A percentile compares a stretch with the other conserved stretches of the same genome.
These are phyloP conservation scores for Fusarium hostae DNA, from an alignment of 2,329 filamentous ascomycete species.

Conservation along the genomic window DNA sequence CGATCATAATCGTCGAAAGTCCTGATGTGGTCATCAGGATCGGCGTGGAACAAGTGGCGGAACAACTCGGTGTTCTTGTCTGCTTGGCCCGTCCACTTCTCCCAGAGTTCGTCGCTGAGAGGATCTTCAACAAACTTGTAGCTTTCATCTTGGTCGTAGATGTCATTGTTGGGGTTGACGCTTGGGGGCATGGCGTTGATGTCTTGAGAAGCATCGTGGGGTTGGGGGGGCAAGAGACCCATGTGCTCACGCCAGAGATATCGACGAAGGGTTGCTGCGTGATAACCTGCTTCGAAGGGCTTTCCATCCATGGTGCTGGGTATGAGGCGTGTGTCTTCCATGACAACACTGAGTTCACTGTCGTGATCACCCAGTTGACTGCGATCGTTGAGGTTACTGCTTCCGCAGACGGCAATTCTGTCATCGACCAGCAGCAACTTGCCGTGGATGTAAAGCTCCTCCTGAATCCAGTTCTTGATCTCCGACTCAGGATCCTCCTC, in stretches of 20 bases:
- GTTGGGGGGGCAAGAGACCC: slow-evolving; percentile 80
- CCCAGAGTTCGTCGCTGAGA: slow-evolving; percentile 72
- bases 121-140: slow-evolving; percentile 78
- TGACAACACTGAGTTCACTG: slow-evolving; percentile 88
- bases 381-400: slow-evolving; percentile 91
- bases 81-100: slow-evolving; percentile 75
- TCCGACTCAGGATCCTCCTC: slow-evolving; percentile 77
- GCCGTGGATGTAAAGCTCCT: slow-evolving; percentile 94
- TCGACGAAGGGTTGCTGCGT: slow-evolving; percentile 82
- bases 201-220: slow-evolving; percentile 73
- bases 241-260: slow-evolving; percentile 93
- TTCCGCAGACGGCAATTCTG: slow-evolving; percentile 83
- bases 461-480: slow-evolving; percentile 89
- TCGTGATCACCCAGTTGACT: slow-evolving; percentile 90
- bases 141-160: slow-evolving; percentile 67
- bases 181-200: slow-evolving; percentile 79
- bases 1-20: slow-evolving; percentile 90
- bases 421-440: slow-evolving; percentile 94
- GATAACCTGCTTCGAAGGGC: slow-evolving; percentile 80
- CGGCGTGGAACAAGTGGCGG: slow-evolving; percentile 84
- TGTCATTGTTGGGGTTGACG: slow-evolving; percentile 73
- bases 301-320: slow-evolving; percentile 81
- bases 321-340: slow-evolving; percentile 82
- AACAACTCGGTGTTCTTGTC: slow-evolving; percentile 79
- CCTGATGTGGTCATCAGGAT: slow-evolving; percentile 87